Evolutionary conservation across 495 filamentous ascomycete genomes (phyloP), one percentile per base, ranked within the genome.

Genomic region (Penicillium pancosmium): DNA sequence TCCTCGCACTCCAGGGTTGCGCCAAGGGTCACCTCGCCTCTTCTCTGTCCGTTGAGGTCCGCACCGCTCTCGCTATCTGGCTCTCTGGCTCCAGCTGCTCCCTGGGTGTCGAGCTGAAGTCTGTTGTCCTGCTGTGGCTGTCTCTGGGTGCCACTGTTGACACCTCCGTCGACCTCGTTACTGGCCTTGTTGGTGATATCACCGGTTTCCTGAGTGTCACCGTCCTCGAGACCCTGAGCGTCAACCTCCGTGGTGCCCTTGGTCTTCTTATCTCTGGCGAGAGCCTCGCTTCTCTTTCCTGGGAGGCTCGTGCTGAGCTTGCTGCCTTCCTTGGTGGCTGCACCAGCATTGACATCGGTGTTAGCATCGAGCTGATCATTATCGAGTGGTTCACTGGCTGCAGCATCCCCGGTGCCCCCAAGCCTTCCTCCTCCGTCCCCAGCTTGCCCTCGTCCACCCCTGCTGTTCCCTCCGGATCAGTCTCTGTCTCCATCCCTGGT

Each of bases 41-140:
- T 31, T 40, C 62, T 13, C 57, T 80, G 23, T 63, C 60, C 34
- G 50, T 64, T 50, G 71, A 73, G 1, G 57, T 64, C 33, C 75
- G 76, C 50, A 65, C 68, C 58, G 54, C 69, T 36, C 66, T 80
- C 23, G 69, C 74, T 46, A 54, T 62, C 33, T 80, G 77, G 77
- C 64, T 80, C n/a, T 62, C 71, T 43, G 65, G 71, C 50, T 66
- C 69, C 40, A 56, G 52, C 61, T 77, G 73, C 75, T 46, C 62
- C 25, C 71, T 80, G 19, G 73, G 72, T 46, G 73, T 65, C 52
- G 70, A 79, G 51, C 68, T 78, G 31, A 78, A 80, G 77, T 66
- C 73, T 36, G 66, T 75, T 33, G 62, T 80, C 44, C 49, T 75
- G 21, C 65, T 76, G 66, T 80, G 77, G 77, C 65, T 80, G 50